A percentile compares a stretch with the other conserved stretches of the same genome.
Conservation (phyloP, 768 basidiomycete species). For the Chalciporus sphaerocephalus region DNA sequence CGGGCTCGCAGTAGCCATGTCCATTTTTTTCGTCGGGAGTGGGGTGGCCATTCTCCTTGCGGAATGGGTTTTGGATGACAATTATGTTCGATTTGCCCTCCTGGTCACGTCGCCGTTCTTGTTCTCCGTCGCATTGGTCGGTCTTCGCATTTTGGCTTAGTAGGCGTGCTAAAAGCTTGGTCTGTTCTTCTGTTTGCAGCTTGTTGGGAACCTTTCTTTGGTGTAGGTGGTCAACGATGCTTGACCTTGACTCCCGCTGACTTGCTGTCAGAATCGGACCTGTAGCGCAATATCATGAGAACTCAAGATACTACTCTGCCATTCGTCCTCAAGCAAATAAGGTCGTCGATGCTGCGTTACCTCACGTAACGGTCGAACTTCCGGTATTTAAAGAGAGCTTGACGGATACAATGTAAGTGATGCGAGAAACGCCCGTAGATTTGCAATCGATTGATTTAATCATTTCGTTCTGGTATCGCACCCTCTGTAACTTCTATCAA, state of each 20-base stretch:
- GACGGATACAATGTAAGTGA: conserved; percentile 69
- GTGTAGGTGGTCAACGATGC: conserved; percentile 36
- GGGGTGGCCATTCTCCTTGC: conserved; percentile 56
- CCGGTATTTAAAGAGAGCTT: conserved; percentile 87
- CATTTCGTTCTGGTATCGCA: conserved; percentile 38
- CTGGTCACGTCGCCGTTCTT: conserved; percentile 64
- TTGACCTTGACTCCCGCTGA: conserved; percentile 4
- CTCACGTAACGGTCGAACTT: conserved; percentile 76
- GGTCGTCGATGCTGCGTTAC: conserved; percentile 58
- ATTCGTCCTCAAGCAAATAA: conserved; percentile 54
- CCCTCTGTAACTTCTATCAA: conserved; percentile 73
- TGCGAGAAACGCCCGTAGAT: no score
- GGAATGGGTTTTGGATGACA: conserved; percentile 64
- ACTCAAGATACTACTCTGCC: conserved; percentile 80
- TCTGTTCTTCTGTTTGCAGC: conserved; percentile 73
- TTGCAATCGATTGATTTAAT: background rate
- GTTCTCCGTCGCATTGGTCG: conserved; percentile 68
- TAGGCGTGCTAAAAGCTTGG: conserved; percentile 8
- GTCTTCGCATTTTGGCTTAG: conserved; percentile 11
- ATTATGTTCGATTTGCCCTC: conserved; percentile 60
- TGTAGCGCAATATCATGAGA: conserved; percentile 80
- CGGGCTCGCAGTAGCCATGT: conserved; percentile 59
- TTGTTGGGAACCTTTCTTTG: conserved; percentile 58
- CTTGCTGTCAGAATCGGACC: conserved; percentile 59
- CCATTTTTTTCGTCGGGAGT: conserved; percentile 63